A percentile compares a stretch with the other conserved stretches of the same genome.
phyloP scores from a whole-genome alignment of 139 green algal species.

The Gonium pectorale region DNA sequence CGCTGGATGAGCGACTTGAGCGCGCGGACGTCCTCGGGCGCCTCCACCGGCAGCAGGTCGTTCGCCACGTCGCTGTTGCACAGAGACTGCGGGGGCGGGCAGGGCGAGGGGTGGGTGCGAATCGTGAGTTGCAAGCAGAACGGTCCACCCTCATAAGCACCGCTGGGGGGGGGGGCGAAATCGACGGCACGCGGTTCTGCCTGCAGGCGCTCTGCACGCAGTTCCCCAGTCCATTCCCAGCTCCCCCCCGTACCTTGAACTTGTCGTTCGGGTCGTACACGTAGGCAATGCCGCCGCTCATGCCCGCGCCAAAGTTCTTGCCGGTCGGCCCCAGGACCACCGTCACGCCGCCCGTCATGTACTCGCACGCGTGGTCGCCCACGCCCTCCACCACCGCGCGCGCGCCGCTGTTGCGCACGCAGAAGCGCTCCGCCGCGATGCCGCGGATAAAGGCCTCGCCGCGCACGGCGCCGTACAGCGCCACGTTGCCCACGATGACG shows the following conservation, averaged over 20 bases:
- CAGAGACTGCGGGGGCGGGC: conserved; percentile 13
- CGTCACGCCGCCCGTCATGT: conserved; percentile 95
- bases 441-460: conserved; percentile 94
- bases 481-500: conserved; percentile 96
- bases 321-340: conserved; percentile 91
- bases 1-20: conserved; percentile 85
- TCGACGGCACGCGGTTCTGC: too few relatives aligned
- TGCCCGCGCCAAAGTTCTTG: conserved; percentile 97
- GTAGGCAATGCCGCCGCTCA: conserved; percentile 92
- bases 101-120: too few relatives aligned
- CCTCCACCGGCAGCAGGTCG: conserved; percentile 83
- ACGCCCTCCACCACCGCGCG: conserved; percentile 93
- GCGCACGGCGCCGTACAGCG: conserved; percentile 90
- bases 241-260: conserved; percentile 57
- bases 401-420: conserved; percentile 89
- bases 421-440: conserved; percentile 93
- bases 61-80: conserved; percentile 67
- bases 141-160: too few relatives aligned
- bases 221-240: too few relatives aligned
- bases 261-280: conserved; percentile 86
- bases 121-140: too few relatives aligned
- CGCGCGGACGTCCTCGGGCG: conserved; percentile 46
- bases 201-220: too few relatives aligned
- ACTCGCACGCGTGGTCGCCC: conserved; percentile 95
- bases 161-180: too few relatives aligned